phyloP scores from a whole-genome alignment of 306 rosid species.

The Gastrolobium bilobum region DNA sequence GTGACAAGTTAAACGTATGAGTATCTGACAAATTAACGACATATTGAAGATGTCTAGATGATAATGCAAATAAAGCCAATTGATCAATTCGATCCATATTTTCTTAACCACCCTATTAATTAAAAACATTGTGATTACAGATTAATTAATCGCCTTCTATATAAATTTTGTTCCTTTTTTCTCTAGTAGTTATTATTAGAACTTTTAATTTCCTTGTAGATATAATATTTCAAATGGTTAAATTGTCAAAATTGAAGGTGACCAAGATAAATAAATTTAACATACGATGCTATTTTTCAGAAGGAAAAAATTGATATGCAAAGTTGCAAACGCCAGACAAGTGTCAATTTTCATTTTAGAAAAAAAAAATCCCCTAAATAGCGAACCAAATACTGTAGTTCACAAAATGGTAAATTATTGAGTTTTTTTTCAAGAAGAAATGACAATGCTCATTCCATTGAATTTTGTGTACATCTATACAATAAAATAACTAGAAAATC shows the following conservation, averaged over 20 bases:
- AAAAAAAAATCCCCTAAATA: neutral
- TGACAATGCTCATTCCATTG: too few species aligned
- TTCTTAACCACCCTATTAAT: too few species aligned
- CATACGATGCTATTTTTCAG: neutral
- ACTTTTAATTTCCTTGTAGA: neutral
- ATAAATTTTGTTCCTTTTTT: neutral
- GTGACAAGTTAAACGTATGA: neutral
- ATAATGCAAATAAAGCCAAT: neutral
- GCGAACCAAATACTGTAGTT: neutral
- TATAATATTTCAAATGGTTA: neutral
- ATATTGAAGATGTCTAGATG: neutral
- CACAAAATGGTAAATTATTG: neutral
- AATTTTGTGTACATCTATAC: neutral
- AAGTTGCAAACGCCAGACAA: neutral
- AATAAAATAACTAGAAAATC: too few species aligned
- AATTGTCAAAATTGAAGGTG: neutral
- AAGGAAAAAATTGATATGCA: neutral
- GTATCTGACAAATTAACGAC: conserved; percentile 6
- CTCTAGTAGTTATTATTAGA: neutral
- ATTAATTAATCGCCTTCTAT: neutral
- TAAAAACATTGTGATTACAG: neutral
- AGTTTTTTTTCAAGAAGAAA: too few species aligned
- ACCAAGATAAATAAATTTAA: too few species aligned
- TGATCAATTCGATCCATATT: neutral
- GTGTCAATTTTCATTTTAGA: neutral